Base-by-base conservation (phyloP, 805 yeast genomes). In the Hanseniaspora lachancei region DNA sequence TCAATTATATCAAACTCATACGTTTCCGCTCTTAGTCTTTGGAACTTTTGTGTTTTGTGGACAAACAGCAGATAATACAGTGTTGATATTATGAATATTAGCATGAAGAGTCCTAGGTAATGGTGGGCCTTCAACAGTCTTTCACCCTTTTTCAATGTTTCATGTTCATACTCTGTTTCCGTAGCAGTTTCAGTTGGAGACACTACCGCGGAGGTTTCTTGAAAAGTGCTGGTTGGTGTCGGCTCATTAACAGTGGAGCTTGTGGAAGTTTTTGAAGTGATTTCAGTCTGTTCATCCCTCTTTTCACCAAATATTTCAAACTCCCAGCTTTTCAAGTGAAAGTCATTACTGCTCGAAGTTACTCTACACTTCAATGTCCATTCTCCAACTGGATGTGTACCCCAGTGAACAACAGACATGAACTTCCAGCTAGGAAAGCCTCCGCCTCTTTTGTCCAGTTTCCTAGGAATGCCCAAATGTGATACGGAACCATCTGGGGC, bases 331-430 rank as follows among this genome's bases (percentile, higher is more conserved):
- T 76, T 69, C 43, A 93, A 74, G 0, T 63, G 69, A 2, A 75
- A 67, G 2, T 65, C 64, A 56, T 72, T 70, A 1, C 63, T 68
- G 8, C 67, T 72, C 20, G 65, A 68, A 40, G 70, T 68, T 50
- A 77, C 76, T n/a, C 66, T 63, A 1, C 89, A 89, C 60, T 75
- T 79, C 20, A 93, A 62, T 39, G 69, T 79, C 98, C 98, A 93
- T 5, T 77, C 79, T 12, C 99, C 99, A 27, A 69, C 68, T 2
- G 89, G 91, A 62, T 84, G 89, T 67, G 91, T 97, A 41, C 96
- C 96, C 97, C 97, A 93, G 67, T 93, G 97, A 1, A 95, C 97
- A n/a, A 93, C 97, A 12, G 91, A 78, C 87, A 89, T 87, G 65
- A 93, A 93, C 1, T 86, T 85, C 98, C 98, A 93, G 61, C 84